Percentiles rank a stretch among this genome's conserved stretches.
Evolutionary conservation across 2,329 filamentous ascomycete species (phyloP).

Genomic region (Ambrosiella xylebori): DNA sequence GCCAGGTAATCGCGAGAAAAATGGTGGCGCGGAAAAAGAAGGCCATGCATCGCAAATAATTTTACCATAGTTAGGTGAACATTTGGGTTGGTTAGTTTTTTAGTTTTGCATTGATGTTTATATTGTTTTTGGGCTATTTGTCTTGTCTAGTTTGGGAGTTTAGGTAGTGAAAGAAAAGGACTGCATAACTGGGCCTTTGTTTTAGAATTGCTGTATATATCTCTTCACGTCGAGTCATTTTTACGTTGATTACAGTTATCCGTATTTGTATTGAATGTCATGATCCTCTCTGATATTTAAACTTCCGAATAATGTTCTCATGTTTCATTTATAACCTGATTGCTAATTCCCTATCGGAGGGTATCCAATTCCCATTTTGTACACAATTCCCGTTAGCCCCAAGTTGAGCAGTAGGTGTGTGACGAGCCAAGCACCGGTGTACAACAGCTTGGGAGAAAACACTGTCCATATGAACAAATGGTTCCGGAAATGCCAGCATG

Average conservation of each 20-base stretch:
- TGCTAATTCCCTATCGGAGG: not conserved
- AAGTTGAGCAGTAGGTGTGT: constrained; percentile 66
- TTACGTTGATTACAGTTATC: not conserved
- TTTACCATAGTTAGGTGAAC: too few species aligned
- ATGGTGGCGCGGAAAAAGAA: constrained; percentile 13
- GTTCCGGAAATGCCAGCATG: constrained; percentile 66
- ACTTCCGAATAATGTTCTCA: not conserved
- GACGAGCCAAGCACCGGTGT: constrained; percentile 77
- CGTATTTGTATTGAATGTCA: not conserved
- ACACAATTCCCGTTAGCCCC: constrained; percentile 38
- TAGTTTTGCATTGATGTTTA: not conserved
- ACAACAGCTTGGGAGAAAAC: constrained; percentile 92
- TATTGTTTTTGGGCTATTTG: constrained; percentile 2
- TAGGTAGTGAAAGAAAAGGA: constrained; percentile 13
- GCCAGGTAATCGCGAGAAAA: constrained; percentile 12
- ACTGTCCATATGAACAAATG: constrained; percentile 99
- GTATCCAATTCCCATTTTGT: not conserved
- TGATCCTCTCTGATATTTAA: too few species aligned
- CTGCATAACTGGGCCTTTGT: constrained; percentile 9
- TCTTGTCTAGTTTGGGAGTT: constrained; percentile 11
- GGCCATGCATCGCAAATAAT: constrained; percentile 5
- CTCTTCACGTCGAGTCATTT: not conserved
- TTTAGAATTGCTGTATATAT: constrained; percentile 2
- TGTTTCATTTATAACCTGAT: not conserved
- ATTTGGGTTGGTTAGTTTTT: not conserved